These are phyloP conservation scores for Aspergillus ostianus DNA, from an alignment of 495 filamentous ascomycete genomes.

Conservation along the genomic window DNA sequence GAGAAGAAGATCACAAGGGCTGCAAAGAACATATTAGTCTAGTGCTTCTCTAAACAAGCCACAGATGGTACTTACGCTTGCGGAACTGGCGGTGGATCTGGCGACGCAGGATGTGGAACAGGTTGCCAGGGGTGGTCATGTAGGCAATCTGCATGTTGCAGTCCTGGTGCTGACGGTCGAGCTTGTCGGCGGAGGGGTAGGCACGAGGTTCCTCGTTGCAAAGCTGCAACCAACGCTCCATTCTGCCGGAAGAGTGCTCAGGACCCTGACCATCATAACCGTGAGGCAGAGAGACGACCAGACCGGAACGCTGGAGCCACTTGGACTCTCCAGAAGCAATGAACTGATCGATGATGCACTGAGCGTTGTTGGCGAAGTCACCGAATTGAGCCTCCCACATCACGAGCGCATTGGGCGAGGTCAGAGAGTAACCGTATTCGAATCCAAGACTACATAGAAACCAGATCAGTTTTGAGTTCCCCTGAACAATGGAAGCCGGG, in stretches of 20 bases:
- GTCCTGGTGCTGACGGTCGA: conserved; percentile 97
- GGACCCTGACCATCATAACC: conserved; percentile 98
- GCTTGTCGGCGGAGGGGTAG: conserved; percentile 81
- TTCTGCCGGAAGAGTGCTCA: conserved; percentile 95
- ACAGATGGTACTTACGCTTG: conserved; percentile 69
- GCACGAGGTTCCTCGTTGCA: conserved; percentile 96
- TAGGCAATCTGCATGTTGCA: conserved; percentile 98
- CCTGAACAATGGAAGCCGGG: background rate
- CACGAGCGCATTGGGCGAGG: conserved; percentile 92
- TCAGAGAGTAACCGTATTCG: conserved; percentile 97
- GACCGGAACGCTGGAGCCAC: conserved; percentile 95
- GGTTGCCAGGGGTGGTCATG: conserved; percentile 88
- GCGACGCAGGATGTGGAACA: conserved; percentile 93
- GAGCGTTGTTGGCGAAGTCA: conserved; percentile 98
- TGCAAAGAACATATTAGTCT: conserved; percentile 45
- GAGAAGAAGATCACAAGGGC: conserved; percentile 97
- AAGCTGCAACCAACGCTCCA: conserved; percentile 96
- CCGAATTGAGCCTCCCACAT: conserved; percentile 99
- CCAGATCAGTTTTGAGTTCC: conserved; percentile 23
- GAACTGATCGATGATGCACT: conserved; percentile 99
- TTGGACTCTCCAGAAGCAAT: conserved; percentile 96
- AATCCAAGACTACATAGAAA: conserved; percentile 69
- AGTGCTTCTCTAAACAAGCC: background rate
- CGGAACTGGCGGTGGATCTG: conserved; percentile 99
- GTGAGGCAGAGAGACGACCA: conserved; percentile 92